A percentile compares a stretch with the other conserved stretches of the same genome.
phyloP scores from a whole-genome alignment of 352 stramenopile species.

The Globisporangium recalcitrans region DNA sequence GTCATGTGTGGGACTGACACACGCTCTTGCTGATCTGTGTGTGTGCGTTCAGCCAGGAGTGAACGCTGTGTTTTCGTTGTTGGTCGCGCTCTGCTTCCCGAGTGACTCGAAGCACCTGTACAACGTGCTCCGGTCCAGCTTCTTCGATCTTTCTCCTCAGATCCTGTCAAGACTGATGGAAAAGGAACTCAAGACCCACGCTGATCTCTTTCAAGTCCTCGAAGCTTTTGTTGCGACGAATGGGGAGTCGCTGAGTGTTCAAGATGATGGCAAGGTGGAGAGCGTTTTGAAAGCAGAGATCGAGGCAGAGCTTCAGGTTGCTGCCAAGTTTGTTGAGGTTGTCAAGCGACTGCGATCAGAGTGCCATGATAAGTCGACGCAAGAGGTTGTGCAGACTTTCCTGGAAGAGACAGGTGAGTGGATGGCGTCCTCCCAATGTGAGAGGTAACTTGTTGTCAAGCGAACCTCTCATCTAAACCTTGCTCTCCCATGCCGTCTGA shows the following conservation, averaged over 20 bases:
- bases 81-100: constrained; percentile 58
- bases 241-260: constrained; percentile 17
- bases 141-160: constrained; percentile 45
- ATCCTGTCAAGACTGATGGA: constrained; percentile 66
- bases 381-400: constrained; percentile 60
- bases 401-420: constrained; percentile 37
- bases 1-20: background rate
- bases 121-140: constrained; percentile 68
- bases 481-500: background rate
- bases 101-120: constrained; percentile 73
- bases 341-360: constrained; percentile 36
- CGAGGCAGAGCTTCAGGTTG: constrained; percentile 5
- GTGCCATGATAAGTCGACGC: constrained; percentile 46
- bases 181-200: constrained; percentile 42
- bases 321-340: constrained; percentile 31
- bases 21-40: background rate
- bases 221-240: constrained; percentile 40
- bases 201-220: constrained; percentile 46
- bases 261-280: background rate
- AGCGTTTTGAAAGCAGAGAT: background rate
- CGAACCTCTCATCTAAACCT: background rate
- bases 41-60: constrained; percentile 33
- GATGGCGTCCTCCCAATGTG: background rate
- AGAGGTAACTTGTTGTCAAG: no score
- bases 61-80: constrained; percentile 56